Evolutionary conservation across 306 rosid species (phyloP).

Genomic region (Rosa persica): DNA sequence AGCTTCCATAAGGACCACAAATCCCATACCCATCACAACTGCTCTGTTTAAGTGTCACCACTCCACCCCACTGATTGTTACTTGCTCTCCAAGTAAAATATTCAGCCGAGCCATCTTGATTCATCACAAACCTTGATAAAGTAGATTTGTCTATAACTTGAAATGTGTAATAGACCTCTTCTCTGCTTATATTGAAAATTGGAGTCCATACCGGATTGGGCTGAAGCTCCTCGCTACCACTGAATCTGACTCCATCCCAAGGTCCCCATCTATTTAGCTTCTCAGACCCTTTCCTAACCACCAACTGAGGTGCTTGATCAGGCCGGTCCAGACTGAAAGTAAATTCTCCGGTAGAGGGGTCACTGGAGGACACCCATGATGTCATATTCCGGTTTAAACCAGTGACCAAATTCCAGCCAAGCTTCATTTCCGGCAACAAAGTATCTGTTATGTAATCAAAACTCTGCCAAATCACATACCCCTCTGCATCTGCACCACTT

Average conservation of each 20-base stretch:
- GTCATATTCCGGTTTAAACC: constrained; percentile 16
- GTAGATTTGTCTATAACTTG: not conserved
- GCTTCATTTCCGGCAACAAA: constrained; percentile 32
- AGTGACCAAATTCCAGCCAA: constrained; percentile 28
- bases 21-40: constrained; percentile 23
- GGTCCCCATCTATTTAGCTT: constrained; percentile 29
- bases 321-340: constrained; percentile 20
- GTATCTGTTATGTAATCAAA: constrained; percentile 25
- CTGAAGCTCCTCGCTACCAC: constrained; percentile 19
- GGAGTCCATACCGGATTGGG: constrained; percentile 22
- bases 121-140: constrained; percentile 20
- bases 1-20: constrained; percentile 30
- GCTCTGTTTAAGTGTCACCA: constrained; percentile 8
- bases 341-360: constrained; percentile 24
- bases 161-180: constrained; percentile 23
- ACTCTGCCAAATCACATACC: constrained; percentile 27
- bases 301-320: constrained; percentile 28
- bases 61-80: constrained; percentile 2
- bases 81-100: constrained; percentile 4
- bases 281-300: constrained; percentile 1
- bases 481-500: not conserved
- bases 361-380: constrained; percentile 9
- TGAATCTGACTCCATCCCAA: constrained; percentile 34
- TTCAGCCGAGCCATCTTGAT: constrained; percentile 6
- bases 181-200: constrained; percentile 15